A percentile compares a stretch with the other conserved stretches of the same genome.
Evolutionary conservation across 192 early-diverging fungal genomes (phyloP).

Genomic region (Coemansia sp.): DNA sequence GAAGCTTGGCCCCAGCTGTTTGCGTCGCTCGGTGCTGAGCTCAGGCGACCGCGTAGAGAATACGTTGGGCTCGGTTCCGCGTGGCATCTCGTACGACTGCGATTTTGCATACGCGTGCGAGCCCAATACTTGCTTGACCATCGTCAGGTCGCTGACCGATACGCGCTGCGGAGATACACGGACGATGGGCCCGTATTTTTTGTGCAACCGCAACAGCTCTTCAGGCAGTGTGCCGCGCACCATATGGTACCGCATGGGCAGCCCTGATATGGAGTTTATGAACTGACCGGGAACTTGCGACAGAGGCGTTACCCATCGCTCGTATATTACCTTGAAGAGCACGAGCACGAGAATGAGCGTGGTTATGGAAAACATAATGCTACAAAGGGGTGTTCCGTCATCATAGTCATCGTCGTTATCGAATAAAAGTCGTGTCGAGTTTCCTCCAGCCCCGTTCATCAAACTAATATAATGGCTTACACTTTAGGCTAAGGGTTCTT

Average conservation of each 20-base stretch:
- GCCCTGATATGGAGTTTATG: constrained; percentile 29
- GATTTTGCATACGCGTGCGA: constrained; percentile 36
- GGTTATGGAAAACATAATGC: constrained; percentile 28
- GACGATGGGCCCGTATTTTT: constrained; percentile 30
- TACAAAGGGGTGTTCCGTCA: constrained; percentile 27
- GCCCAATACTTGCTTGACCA: constrained; percentile 28
- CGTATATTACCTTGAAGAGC: constrained; percentile 48
- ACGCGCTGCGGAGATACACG: constrained; percentile 48
- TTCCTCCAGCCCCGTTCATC: constrained; percentile 48
- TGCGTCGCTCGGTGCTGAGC: constrained; percentile 29
- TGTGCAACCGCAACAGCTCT: constrained; percentile 21
- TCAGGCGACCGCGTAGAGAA: constrained; percentile 43
- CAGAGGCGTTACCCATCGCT: constrained; percentile 51
- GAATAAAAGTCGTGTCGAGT: constrained; percentile 44
- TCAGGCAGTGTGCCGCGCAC: constrained; percentile 38
- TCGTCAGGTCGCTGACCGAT: constrained; percentile 23
- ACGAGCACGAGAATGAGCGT: constrained; percentile 23
- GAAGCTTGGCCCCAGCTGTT: constrained; percentile 41
- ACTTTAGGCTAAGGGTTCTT: neutral
- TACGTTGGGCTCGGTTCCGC: constrained; percentile 22
- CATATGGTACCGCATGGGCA: constrained; percentile 53
- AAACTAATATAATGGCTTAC: constrained; percentile 1
- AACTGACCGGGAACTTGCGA: constrained; percentile 27
- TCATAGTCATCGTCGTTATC: constrained; percentile 47
- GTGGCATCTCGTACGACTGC: constrained; percentile 36